phyloP scores from a whole-genome alignment of 805 yeast species.

The Ogataea trehaloabstinens region DNA sequence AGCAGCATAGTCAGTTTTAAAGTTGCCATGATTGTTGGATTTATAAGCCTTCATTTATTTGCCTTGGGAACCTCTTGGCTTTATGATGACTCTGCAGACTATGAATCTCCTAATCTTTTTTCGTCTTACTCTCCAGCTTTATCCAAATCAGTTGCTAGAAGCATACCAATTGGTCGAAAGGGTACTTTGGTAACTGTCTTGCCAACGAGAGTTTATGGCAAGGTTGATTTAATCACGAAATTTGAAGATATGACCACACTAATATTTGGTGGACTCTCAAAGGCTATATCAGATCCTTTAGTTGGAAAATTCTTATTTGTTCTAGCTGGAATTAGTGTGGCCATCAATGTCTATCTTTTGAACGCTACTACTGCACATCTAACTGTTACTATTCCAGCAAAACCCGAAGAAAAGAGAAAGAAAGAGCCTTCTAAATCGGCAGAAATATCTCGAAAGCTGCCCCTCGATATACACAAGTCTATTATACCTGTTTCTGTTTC shows the following conservation, averaged over 20 bases:
- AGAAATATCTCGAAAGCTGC: conserved; percentile 9
- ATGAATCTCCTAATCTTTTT: conserved; percentile 23
- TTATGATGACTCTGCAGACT: conserved; percentile 43
- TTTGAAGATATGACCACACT: conserved; percentile 59
- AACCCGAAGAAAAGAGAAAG: conserved; percentile 12
- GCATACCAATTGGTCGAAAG: conserved; percentile 43
- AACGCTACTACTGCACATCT: conserved; percentile 75
- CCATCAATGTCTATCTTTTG: conserved; percentile 79
- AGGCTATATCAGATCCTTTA: conserved; percentile 74
- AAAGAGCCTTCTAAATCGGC: conserved; percentile 8
- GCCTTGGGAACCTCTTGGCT: conserved; percentile 74
- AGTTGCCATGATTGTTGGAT: conserved; percentile 55
- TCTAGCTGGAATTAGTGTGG: conserved; percentile 70
- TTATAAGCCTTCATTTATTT: conserved; percentile 62
- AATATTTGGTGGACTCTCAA: conserved; percentile 53
- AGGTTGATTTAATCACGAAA: conserved; percentile 53
- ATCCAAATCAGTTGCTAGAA: conserved; percentile 41
- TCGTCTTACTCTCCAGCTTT: conserved; percentile 30
- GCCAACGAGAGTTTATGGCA: conserved; percentile 57
- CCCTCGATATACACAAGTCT: conserved; percentile 7
- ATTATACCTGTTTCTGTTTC: conserved; percentile 13
- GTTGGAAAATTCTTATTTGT: conserved; percentile 75
- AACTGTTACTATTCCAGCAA: conserved; percentile 19
- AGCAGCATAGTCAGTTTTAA: conserved; percentile 53
- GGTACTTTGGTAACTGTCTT: conserved; percentile 54